phyloP scores from a whole-genome alignment of 2,329 filamentous ascomycete species.

The Elsinoe batatas region DNA sequence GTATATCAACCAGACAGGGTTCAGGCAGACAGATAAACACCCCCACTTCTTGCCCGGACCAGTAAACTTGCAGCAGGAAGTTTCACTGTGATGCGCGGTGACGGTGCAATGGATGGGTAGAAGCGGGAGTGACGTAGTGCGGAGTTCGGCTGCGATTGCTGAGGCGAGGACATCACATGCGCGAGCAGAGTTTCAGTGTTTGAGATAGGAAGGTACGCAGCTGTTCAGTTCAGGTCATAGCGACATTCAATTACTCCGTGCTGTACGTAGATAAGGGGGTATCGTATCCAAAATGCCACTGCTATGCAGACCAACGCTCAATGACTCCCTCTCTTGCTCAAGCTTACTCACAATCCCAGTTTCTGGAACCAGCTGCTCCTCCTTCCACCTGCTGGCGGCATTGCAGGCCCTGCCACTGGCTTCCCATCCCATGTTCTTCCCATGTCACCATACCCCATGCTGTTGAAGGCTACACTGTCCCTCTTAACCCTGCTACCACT shows the following conservation, averaged over 20 bases:
- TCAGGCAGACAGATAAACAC: slow-evolving; percentile 8
- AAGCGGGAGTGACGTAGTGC: neutral
- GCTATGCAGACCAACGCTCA: slow-evolving; percentile 6
- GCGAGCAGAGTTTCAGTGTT: no score
- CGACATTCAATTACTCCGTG: neutral
- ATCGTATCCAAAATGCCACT: slow-evolving; percentile 7
- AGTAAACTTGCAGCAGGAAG: no score
- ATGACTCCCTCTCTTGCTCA: neutral
- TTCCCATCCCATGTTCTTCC: slow-evolving; percentile 33
- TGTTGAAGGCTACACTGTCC: slow-evolving; percentile 18
- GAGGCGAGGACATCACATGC: no score
- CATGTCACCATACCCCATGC: slow-evolving; percentile 26
- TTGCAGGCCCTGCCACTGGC: slow-evolving; percentile 22
- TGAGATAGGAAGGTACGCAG: no score
- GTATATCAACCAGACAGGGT: neutral
- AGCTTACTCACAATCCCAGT: neutral
- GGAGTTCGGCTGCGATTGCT: neutral
- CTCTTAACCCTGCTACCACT: slow-evolving; percentile 21
- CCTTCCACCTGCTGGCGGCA: slow-evolving; percentile 18
- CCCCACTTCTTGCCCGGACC: neutral
- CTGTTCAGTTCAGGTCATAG: neutral
- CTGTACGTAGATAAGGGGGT: neutral
- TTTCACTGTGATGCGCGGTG: no score
- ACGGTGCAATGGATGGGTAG: neutral
- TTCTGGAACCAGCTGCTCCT: slow-evolving; percentile 17